Evolutionary conservation across 2,329 filamentous ascomycete genomes (phyloP), one percentile per base, ranked within the genome.

Genomic region (Epicoccum nigrum): DNA sequence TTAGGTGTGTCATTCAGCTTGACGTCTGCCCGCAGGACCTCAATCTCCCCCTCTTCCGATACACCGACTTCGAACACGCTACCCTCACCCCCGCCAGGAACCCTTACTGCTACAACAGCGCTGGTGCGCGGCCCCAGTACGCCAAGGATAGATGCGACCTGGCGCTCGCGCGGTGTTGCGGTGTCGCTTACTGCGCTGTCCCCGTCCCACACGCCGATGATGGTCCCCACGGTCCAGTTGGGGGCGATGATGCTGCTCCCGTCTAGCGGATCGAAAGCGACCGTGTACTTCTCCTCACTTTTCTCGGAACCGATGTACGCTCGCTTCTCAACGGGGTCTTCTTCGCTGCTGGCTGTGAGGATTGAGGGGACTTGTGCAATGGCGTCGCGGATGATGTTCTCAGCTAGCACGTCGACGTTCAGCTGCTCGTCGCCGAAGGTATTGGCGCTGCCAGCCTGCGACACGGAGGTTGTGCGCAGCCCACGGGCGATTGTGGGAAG

Each of bases 181-280:
- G 58, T 51, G 7, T 25, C 2, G 1, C 46, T 50, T 1, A 72
- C 35, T 3, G 69, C 70, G 1, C 60, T 59, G 1, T 37, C 4
- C 1, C 68, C 67, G 20, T 65, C 58, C 70, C 84, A 87, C 31
- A 87, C 69, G 7, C 84, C 83, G 13, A 85, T 70, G 50, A 87
- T 86, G 38, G 82, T 86, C 65, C 82, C 70, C 7, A 73, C 70
- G 2, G 67, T 67, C 70, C 70, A 73, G 49, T 73, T 73, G 11
- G 70, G 65, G 2, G 66, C 65, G 40, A 73, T 72, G 53, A 87
- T 86, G 38, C 83, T 86, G 67, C 81, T 84, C 9, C 84, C 84
- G 58, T 87, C 84, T 0, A 87, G 77, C 0, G 84, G 84, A 58
- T 87, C 84, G 58, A 86, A 87, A 0, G 83, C 83, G 7, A 86